These are phyloP conservation scores for Astragalus glycyphyllos DNA, from an alignment of 306 rosid genomes.

Conservation along the genomic window DNA sequence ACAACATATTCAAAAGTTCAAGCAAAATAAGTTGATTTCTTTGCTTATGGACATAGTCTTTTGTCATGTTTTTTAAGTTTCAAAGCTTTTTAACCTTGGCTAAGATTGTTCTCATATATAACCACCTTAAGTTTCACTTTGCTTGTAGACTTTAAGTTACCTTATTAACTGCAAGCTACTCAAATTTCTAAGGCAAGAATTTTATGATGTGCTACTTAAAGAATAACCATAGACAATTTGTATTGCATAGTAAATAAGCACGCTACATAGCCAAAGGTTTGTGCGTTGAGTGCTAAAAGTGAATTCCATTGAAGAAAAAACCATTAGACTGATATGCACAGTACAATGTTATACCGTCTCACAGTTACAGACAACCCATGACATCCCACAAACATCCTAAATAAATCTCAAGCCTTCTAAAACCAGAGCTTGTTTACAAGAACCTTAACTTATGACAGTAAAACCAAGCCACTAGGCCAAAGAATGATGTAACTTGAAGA, in stretches of 20 bases:
- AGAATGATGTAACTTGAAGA: constrained; percentile 52
- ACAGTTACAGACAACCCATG: constrained; percentile 34
- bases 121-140: background rate
- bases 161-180: background rate
- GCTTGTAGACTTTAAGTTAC: background rate
- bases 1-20: background rate
- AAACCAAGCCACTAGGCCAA: constrained; percentile 47
- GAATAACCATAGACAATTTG: background rate
- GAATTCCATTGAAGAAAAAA: constrained; percentile 6
- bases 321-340: constrained; percentile 38
- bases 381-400: constrained; percentile 22
- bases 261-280: background rate
- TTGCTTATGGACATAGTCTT: constrained; percentile 13
- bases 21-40: background rate
- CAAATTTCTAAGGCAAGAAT: background rate
- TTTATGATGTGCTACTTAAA: background rate
- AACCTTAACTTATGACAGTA: constrained; percentile 43
- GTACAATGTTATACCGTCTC: constrained; percentile 33
- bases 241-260: background rate
- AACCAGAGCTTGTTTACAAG: constrained; percentile 42
- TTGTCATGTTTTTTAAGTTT: constrained; percentile 25
- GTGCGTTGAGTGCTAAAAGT: background rate
- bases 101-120: background rate
- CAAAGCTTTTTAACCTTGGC: background rate
- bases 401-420: constrained; percentile 36